These are phyloP conservation scores for Debaryomyces prosopidis DNA, from an alignment of 805 yeast species.

Conservation along the genomic window DNA sequence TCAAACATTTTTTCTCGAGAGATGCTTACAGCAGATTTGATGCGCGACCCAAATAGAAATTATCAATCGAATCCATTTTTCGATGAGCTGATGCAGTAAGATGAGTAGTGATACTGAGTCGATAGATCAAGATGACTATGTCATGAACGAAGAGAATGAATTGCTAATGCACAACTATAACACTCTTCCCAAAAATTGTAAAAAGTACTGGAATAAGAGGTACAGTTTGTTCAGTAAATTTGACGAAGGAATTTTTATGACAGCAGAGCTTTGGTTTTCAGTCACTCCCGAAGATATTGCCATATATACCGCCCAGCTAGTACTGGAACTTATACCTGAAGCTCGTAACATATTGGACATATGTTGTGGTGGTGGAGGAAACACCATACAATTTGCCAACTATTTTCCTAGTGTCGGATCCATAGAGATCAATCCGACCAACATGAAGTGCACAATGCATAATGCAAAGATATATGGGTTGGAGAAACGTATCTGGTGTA, in stretches of 20 bases:
- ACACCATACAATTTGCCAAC: slow-evolving; percentile 71
- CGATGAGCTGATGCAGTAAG: background rate
- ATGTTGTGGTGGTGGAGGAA: slow-evolving; percentile 90
- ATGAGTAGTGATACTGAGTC: background rate
- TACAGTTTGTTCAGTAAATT: slow-evolving; percentile 58
- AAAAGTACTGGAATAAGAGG: slow-evolving; percentile 66
- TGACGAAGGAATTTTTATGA: slow-evolving; percentile 69
- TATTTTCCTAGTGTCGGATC: slow-evolving; percentile 58
- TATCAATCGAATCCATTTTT: background rate
- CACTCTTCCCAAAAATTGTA: slow-evolving; percentile 40
- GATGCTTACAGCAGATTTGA: background rate
- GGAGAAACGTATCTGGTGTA: slow-evolving; percentile 48
- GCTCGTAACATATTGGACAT: slow-evolving; percentile 58
- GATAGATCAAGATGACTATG: slow-evolving; percentile 1
- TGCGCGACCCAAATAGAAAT: background rate
- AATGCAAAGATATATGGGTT: slow-evolving; percentile 69
- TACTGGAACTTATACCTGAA: slow-evolving; percentile 51
- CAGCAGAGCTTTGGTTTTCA: slow-evolving; percentile 78
- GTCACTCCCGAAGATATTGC: slow-evolving; percentile 86
- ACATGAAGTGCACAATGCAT: slow-evolving; percentile 63
- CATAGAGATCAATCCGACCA: slow-evolving; percentile 59
- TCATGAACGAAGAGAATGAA: slow-evolving; percentile 22
- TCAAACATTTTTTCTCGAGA: background rate
- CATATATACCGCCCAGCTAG: slow-evolving; percentile 52
- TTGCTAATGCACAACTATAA: slow-evolving; percentile 37